Percentiles rank a stretch among this genome's conserved stretches.
Evolutionary conservation across 2,329 filamentous ascomycete genomes (phyloP).

Genomic region (Albophoma yamanashiensis): DNA sequence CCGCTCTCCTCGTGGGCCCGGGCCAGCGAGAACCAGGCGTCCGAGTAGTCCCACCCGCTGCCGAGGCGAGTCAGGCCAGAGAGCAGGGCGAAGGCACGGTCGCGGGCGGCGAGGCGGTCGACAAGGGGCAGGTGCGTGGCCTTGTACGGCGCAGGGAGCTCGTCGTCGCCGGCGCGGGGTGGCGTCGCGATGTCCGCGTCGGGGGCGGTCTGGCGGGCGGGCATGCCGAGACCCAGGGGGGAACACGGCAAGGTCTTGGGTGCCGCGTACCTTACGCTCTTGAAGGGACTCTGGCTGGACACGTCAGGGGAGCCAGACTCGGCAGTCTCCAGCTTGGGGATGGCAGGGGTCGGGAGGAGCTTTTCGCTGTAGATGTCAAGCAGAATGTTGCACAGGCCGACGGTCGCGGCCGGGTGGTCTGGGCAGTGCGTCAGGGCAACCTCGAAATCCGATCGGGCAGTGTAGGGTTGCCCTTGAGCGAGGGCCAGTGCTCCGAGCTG

Average conservation of each 20-base stretch:
- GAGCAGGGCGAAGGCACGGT: constrained; percentile 77
- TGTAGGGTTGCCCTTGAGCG: constrained; percentile 50
- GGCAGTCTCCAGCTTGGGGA: constrained; percentile 28
- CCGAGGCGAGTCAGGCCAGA: constrained; percentile 77
- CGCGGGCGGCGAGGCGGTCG: constrained; percentile 79
- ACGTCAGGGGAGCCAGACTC: constrained; percentile 6
- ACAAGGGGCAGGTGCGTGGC: constrained; percentile 56
- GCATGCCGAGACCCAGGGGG: constrained; percentile 35
- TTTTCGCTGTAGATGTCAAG: constrained; percentile 73
- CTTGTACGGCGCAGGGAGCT: constrained; percentile 41
- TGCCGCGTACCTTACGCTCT: neutral
- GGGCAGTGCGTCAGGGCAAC: constrained; percentile 67
- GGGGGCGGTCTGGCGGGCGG: constrained; percentile 9
- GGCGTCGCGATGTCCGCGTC: neutral
- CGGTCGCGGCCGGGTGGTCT: constrained; percentile 69
- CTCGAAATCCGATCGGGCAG: constrained; percentile 71
- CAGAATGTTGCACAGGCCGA: constrained; percentile 75
- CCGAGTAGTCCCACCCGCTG: constrained; percentile 78
- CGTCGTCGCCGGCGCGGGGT: constrained; percentile 21
- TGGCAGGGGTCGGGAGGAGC: constrained; percentile 47
- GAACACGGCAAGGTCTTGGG: constrained; percentile 25
- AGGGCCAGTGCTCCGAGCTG: constrained; percentile 59
- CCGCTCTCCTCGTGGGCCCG: constrained; percentile 80
- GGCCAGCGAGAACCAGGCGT: constrained; percentile 86
- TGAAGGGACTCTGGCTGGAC: neutral